These are phyloP conservation scores for Multifurca ochricompacta DNA, from an alignment of 768 basidiomycete genomes.

Conservation along the genomic window DNA sequence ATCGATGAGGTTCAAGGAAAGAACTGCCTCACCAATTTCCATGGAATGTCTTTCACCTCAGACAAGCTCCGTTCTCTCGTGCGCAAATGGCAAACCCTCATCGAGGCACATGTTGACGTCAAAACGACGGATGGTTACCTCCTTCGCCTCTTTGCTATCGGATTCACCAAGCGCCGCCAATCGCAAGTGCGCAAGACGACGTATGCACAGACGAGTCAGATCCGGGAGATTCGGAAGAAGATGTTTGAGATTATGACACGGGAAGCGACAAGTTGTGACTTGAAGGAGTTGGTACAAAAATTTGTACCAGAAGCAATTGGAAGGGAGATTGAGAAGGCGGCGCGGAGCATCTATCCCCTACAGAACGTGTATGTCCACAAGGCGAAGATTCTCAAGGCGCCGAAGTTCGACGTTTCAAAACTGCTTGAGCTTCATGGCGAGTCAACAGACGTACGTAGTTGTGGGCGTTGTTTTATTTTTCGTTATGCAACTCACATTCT, in stretches of 20 bases:
- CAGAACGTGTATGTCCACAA: slow-evolving; percentile 99
- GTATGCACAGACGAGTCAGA: slow-evolving; percentile 91
- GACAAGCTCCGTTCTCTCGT: slow-evolving; percentile 99
- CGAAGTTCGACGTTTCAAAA: slow-evolving; percentile 94
- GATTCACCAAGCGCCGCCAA: slow-evolving; percentile 96
- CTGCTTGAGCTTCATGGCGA: slow-evolving; percentile 96
- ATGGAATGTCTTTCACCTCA: slow-evolving; percentile 99
- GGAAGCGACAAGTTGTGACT: slow-evolving; percentile 89
- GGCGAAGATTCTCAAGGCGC: slow-evolving; percentile 97
- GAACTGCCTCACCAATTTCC: slow-evolving; percentile 99
- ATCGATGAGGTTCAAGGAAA: slow-evolving; percentile 96
- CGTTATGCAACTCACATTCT: slow-evolving; percentile 16
- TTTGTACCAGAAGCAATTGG: slow-evolving; percentile 99
- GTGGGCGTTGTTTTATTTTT: not conserved
- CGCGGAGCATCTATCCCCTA: slow-evolving; percentile 93
- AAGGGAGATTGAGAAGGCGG: slow-evolving; percentile 98
- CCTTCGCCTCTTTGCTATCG: slow-evolving; percentile 96
- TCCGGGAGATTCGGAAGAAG: slow-evolving; percentile 97
- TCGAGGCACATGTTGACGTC: slow-evolving; percentile 98
- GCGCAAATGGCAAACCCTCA: slow-evolving; percentile 99
- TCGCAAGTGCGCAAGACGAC: slow-evolving; percentile 98
- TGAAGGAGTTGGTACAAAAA: slow-evolving; percentile 98
- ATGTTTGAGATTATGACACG: slow-evolving; percentile 99
- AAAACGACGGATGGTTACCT: slow-evolving; percentile 99
- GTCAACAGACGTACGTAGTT: slow-evolving; percentile 73